Conservation (phyloP, 768 basidiomycete genomes). For the Ramaria rubella region DNA sequence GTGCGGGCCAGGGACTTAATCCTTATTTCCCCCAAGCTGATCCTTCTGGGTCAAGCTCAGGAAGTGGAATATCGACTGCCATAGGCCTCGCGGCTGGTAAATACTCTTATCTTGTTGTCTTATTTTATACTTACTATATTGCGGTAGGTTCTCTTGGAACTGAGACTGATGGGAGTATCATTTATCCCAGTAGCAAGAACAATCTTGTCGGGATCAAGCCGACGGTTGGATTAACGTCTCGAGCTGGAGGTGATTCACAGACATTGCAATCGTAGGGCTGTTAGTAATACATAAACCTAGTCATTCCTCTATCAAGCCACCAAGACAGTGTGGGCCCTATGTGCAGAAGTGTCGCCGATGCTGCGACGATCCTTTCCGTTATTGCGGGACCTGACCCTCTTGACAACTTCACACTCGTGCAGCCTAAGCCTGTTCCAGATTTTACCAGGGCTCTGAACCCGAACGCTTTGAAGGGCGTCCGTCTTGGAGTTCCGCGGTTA, state of each 20-base stretch:
- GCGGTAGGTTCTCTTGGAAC: slow-evolving; percentile 38
- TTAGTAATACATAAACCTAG: too few relatives aligned
- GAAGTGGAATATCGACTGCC: slow-evolving; percentile 48
- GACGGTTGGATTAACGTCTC: slow-evolving; percentile 35
- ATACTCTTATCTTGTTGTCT: neutral
- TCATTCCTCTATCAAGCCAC: slow-evolving; percentile 38
- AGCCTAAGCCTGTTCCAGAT: slow-evolving; percentile 46
- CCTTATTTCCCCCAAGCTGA: slow-evolving; percentile 46
- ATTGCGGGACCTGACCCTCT: slow-evolving; percentile 39
- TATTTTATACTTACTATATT: slow-evolving; percentile 25
- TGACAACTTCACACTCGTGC: slow-evolving; percentile 36
- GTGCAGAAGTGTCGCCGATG: slow-evolving; percentile 31
- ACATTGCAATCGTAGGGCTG: too few relatives aligned
- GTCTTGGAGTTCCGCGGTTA: slow-evolving; percentile 39
- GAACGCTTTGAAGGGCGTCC: slow-evolving; percentile 39
- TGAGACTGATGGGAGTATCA: slow-evolving; percentile 46
- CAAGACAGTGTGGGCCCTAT: slow-evolving; percentile 38
- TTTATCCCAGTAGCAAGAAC: slow-evolving; percentile 35
- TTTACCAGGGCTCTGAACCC: slow-evolving; percentile 46
- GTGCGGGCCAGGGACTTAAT: slow-evolving; percentile 43
- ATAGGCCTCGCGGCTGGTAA: slow-evolving; percentile 42
- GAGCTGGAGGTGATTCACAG: slow-evolving; percentile 26
- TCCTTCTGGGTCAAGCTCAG: slow-evolving; percentile 54
- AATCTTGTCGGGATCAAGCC: slow-evolving; percentile 39
- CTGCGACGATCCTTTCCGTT: slow-evolving; percentile 31